Conservation (phyloP, 805 yeast genomes). For the Kuraishia cidri region DNA sequence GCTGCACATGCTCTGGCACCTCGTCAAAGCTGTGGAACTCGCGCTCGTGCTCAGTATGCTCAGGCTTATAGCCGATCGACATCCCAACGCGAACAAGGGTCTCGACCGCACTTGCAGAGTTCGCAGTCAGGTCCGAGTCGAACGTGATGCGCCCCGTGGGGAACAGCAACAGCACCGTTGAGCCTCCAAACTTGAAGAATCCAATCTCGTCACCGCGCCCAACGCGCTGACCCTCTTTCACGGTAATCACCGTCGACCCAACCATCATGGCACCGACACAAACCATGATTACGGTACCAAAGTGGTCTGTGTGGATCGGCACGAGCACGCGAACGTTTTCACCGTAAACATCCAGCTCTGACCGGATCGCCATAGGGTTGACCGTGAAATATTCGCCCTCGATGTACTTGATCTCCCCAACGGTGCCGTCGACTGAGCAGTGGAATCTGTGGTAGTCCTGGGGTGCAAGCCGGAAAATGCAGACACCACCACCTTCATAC, state of each 20-base stretch:
- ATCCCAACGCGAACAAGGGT: conserved; percentile 86
- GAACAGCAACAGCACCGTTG: conserved; percentile 68
- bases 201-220: conserved; percentile 80
- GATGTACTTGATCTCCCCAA: conserved; percentile 59
- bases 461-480: conserved; percentile 86
- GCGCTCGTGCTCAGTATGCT: conserved; percentile 30
- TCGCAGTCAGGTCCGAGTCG: conserved; percentile 66
- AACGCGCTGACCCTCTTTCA: conserved; percentile 47
- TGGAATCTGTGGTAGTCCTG: conserved; percentile 97
- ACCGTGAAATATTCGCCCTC: conserved; percentile 94
- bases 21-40: conserved; percentile 33
- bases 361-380: conserved; percentile 93
- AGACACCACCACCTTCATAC: conserved; percentile 53
- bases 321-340: conserved; percentile 78
- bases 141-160: conserved; percentile 40
- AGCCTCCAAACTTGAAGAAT: conserved; percentile 94
- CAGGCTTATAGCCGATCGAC: conserved; percentile 74
- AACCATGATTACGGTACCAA: conserved; percentile 70
- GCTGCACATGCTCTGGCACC: conserved; percentile 34
- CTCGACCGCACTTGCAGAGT: conserved; percentile 65
- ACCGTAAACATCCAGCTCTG: conserved; percentile 84
- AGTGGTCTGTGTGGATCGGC: conserved; percentile 67
- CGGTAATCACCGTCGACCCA: conserved; percentile 76
- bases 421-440: conserved; percentile 68
- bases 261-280: conserved; percentile 99